A percentile compares a stretch with the other conserved stretches of the same genome.
Evolutionary conservation across 2,329 filamentous ascomycete genomes (phyloP).

Genomic region (Byssoonygena ceratinophila): DNA sequence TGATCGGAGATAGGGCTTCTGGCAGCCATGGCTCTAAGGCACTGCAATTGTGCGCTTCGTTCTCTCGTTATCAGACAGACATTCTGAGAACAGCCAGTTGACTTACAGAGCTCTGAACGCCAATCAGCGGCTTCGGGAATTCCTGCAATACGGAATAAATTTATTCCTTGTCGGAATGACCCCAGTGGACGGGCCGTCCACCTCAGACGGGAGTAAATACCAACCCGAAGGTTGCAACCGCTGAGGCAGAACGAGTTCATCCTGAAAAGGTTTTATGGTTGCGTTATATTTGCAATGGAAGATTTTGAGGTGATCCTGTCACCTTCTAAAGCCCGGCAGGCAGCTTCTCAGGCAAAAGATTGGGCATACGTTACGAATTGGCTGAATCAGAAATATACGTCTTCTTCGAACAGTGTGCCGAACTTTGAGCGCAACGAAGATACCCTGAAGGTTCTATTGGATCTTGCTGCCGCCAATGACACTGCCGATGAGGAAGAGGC

Average conservation of each 20-base stretch:
- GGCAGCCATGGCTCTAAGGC: not conserved
- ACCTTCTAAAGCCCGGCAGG: constrained; percentile 57
- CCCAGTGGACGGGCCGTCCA: too few relatives aligned
- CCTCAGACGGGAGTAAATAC: too few relatives aligned
- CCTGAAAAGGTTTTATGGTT: too few relatives aligned
- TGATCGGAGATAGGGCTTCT: constrained; percentile 11
- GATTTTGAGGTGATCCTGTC: constrained; percentile 39
- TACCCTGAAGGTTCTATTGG: constrained; percentile 64
- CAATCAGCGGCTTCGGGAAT: too few relatives aligned
- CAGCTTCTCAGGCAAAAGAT: constrained; percentile 74
- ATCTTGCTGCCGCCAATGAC: constrained; percentile 66
- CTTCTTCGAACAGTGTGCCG: constrained; percentile 50
- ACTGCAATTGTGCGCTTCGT: not conserved
- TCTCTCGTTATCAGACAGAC: not conserved
- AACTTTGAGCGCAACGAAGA: constrained; percentile 78
- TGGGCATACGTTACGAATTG: constrained; percentile 83
- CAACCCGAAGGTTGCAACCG: not conserved
- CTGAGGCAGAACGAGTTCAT: too few relatives aligned
- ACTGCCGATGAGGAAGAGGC: constrained; percentile 42
- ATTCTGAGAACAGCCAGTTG: not conserved
- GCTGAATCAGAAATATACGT: constrained; percentile 57
- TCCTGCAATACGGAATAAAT: constrained; percentile 2
- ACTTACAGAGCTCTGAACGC: not conserved
- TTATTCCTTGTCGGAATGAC: too few relatives aligned
- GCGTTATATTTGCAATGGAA: constrained; percentile 2